Evolutionary conservation across 768 basidiomycete genomes (phyloP).

Genomic region (Leccinum barrowsii): DNA sequence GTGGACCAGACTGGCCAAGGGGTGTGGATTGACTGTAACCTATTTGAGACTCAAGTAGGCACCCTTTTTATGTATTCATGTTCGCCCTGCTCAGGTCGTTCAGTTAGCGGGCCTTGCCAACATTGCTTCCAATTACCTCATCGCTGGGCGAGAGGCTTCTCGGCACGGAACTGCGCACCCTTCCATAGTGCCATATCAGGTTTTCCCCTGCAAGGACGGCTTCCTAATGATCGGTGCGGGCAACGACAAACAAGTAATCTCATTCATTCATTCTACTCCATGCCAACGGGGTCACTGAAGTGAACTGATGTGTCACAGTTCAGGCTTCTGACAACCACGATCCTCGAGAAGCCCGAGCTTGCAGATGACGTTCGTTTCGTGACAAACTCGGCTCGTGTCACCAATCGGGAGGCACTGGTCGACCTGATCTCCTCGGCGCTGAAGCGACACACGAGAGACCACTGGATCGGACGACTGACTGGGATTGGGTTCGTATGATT

Average conservation of each 20-base stretch:
- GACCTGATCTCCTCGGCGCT: conserved; percentile 62
- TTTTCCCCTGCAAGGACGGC: conserved; percentile 82
- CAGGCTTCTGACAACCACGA: conserved; percentile 55
- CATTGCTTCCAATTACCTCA: conserved; percentile 90
- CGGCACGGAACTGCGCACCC: conserved; percentile 93
- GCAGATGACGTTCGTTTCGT: conserved; percentile 59
- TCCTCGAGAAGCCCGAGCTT: conserved; percentile 62
- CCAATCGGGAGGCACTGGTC: conserved; percentile 68
- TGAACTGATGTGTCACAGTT: conserved; percentile 48
- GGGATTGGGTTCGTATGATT: conserved; percentile 67
- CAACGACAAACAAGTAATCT: conserved; percentile 74
- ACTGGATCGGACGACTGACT: conserved; percentile 74
- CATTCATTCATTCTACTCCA: conserved; percentile 5
- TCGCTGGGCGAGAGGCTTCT: conserved; percentile 76
- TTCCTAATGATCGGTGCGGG: conserved; percentile 94
- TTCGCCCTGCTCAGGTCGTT: not conserved
- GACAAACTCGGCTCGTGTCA: conserved; percentile 73
- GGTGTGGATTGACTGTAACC: conserved; percentile 87
- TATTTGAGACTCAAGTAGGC: conserved; percentile 86
- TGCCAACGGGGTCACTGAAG: conserved; percentile 9
- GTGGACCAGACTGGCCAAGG: conserved; percentile 83
- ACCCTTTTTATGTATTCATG: not conserved
- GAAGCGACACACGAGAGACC: conserved; percentile 50
- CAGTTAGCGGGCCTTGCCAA: conserved; percentile 90
- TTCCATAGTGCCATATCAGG: conserved; percentile 91